These are phyloP conservation scores for Mucor racemosus DNA, from an alignment of 371 early-diverging fungal genomes.

Conservation along the genomic window DNA sequence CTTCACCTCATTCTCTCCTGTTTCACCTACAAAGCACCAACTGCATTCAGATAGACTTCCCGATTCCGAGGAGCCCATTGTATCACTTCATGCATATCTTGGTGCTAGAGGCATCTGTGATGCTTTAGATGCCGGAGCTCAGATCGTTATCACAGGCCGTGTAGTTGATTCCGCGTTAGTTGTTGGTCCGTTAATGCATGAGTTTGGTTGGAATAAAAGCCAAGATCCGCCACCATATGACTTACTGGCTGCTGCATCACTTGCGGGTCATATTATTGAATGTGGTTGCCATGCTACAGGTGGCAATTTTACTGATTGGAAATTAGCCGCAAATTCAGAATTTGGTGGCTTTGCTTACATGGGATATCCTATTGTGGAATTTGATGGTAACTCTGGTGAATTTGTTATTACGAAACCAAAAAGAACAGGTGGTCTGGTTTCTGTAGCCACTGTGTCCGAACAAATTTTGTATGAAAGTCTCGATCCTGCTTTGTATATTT, in stretches of 20 bases:
- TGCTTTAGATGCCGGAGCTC: slow-evolving; percentile 65
- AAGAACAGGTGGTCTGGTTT: slow-evolving; percentile 69
- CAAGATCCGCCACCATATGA: slow-evolving; percentile 39
- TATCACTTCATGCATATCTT: slow-evolving; percentile 67
- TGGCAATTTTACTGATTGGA: slow-evolving; percentile 79
- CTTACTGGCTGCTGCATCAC: slow-evolving; percentile 65
- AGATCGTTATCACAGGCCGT: slow-evolving; percentile 76
- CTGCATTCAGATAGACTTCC: slow-evolving; percentile 36
- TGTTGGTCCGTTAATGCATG: slow-evolving; percentile 21
- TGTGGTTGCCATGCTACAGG: slow-evolving; percentile 78
- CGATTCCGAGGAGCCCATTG: slow-evolving; percentile 45
- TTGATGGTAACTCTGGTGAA: slow-evolving; percentile 43
- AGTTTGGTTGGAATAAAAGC: slow-evolving; percentile 15
- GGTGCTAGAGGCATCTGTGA: slow-evolving; percentile 46
- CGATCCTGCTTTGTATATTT: slow-evolving; percentile 66
- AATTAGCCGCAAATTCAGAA: slow-evolving; percentile 54
- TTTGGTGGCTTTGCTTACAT: slow-evolving; percentile 67
- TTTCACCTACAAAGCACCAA: slow-evolving; percentile 14
- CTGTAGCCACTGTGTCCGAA: slow-evolving; percentile 64
- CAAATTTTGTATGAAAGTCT: slow-evolving; percentile 74
- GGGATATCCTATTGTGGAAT: slow-evolving; percentile 76
- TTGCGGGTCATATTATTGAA: slow-evolving; percentile 78
- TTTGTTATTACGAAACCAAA: slow-evolving; percentile 65
- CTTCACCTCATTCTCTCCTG: slow-evolving; percentile 29
- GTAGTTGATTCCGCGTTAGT: slow-evolving; percentile 70